These are phyloP conservation scores for Theobroma grandiflorum DNA, from an alignment of 441 rosid species.

Conservation along the genomic window DNA sequence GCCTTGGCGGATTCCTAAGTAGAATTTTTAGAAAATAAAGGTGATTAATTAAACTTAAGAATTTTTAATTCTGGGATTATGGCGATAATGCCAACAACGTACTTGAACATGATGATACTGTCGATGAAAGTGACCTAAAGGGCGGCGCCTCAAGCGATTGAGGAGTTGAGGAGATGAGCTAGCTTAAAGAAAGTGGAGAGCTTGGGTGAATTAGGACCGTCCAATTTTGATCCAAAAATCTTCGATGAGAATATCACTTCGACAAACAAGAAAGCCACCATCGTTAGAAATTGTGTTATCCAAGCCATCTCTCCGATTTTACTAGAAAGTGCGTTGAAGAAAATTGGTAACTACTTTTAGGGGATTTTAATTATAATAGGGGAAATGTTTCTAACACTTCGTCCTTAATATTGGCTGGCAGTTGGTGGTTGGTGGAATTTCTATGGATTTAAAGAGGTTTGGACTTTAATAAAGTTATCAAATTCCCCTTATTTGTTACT, in stretches of 20 bases:
- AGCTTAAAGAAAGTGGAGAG: constrained; percentile 64
- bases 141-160: constrained; percentile 94
- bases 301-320: constrained; percentile 64
- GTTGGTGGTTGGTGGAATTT: neutral
- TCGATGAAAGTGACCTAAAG: constrained; percentile 98
- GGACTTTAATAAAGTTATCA: neutral
- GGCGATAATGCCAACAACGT: neutral
- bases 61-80: neutral
- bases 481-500: neutral
- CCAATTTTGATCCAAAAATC: constrained; percentile 70
- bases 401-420: neutral
- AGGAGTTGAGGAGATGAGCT: constrained; percentile 81
- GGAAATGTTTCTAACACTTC: neutral
- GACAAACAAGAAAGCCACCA: constrained; percentile 72
- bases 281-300: constrained; percentile 68
- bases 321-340: constrained; percentile 11
- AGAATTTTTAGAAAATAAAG: neutral
- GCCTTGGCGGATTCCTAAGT: constrained; percentile 82
- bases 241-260: constrained; percentile 90
- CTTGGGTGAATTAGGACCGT: constrained; percentile 42
- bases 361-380: neutral
- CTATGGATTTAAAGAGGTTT: neutral
- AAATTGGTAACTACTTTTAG: neutral
- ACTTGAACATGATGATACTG: constrained; percentile 98
- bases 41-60: neutral